Evolutionary conservation across 2,329 filamentous ascomycete genomes (phyloP), one percentile per base, ranked within the genome.

Genomic region (Fusarium sp.): DNA sequence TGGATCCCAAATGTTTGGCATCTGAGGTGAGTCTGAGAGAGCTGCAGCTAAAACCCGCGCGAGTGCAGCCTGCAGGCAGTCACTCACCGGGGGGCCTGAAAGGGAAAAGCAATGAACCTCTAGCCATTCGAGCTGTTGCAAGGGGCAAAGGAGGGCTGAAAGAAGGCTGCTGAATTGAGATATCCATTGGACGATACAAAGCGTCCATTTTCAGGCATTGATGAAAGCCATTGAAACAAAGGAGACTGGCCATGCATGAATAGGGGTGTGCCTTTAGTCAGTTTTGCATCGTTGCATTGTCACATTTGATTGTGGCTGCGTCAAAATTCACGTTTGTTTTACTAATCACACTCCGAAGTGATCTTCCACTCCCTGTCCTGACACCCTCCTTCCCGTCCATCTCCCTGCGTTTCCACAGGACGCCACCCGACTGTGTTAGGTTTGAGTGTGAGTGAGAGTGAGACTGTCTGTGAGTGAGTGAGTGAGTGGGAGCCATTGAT

Each of bases 1-100:
- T 61, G 61, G 44, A 33, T 35, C 57, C 30, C 33, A 61, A 61
- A 58, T 63, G 60, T 60, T 60, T 63, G 42, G 60, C 53, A 63
- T 63, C 60, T 49, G 56, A 54, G 50, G 50, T 53, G 50, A 52
- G 28, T 21, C 54, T 66, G 64, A 50, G 54, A 62, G 67, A 61
- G 60, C 72, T 76, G 73, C 73, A 75, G 69, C 69, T 58, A 70
- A 69, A 69, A 62, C 69, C 35, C 19, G 50, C 23, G 52, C 60
- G 40, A 64, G 46, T 72, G 67, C 72, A 71, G 67, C 62, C 68
- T 74, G 71, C 71, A 74, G 68, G 64, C 53, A 68, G 71, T 63
- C 52, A 28, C 54, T 47, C 54, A 54, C 32, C 38, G 68, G 53
- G 43, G 67, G 68, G 54, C n/a, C 56, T 56, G 56, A 25, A 65